Percentiles rank a stretch among this genome's conserved stretches.
These are phyloP conservation scores for Arthroderma sp. DNA, from an alignment of 2,329 filamentous ascomycete genomes.

Conservation along the genomic window DNA sequence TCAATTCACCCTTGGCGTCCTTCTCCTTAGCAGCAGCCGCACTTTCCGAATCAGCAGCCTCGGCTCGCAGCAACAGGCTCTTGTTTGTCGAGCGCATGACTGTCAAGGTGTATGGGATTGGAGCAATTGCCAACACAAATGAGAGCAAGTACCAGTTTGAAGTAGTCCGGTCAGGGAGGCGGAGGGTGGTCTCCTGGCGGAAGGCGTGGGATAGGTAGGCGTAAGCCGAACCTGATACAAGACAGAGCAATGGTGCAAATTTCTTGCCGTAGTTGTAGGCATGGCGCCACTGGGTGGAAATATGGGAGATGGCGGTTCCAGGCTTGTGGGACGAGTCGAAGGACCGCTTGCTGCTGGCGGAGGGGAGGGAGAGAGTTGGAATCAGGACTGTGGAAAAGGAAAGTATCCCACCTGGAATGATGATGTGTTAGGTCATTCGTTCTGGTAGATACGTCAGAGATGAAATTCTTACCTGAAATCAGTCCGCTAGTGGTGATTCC, in stretches of 20 bases:
- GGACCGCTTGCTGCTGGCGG: slow-evolving; percentile 5
- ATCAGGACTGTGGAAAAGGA: slow-evolving; percentile 7
- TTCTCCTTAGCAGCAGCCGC: slow-evolving; percentile 9
- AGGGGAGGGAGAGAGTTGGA: slow-evolving; percentile 8
- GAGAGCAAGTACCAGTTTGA: slow-evolving; percentile 16
- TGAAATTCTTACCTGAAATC: slow-evolving; percentile 6
- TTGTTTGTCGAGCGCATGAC: slow-evolving; percentile 20
- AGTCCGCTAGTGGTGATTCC: slow-evolving; percentile 8
- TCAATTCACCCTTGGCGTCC: slow-evolving; percentile 5
- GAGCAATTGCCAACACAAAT: slow-evolving; percentile 17
- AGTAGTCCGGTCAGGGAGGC: slow-evolving; percentile 8
- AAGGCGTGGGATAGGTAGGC: slow-evolving; percentile 22
- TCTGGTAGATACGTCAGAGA: neutral
- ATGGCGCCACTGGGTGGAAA: slow-evolving; percentile 20
- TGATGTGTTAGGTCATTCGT: neutral
- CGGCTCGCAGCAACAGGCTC: slow-evolving; percentile 15
- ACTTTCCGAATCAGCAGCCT: slow-evolving; percentile 14
- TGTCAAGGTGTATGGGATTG: slow-evolving; percentile 22
- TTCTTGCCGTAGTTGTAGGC: slow-evolving; percentile 38
- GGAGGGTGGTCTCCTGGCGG: slow-evolving; percentile 6
- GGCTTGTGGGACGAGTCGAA: slow-evolving; percentile 8
- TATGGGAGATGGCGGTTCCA: slow-evolving; percentile 12
- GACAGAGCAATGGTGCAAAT: slow-evolving; percentile 38
- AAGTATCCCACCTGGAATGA: slow-evolving; percentile 7
- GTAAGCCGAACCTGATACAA: slow-evolving; percentile 41